Conservation (phyloP, 2,329 filamentous ascomycete genomes). For the Calonectria hawksworthii region DNA sequence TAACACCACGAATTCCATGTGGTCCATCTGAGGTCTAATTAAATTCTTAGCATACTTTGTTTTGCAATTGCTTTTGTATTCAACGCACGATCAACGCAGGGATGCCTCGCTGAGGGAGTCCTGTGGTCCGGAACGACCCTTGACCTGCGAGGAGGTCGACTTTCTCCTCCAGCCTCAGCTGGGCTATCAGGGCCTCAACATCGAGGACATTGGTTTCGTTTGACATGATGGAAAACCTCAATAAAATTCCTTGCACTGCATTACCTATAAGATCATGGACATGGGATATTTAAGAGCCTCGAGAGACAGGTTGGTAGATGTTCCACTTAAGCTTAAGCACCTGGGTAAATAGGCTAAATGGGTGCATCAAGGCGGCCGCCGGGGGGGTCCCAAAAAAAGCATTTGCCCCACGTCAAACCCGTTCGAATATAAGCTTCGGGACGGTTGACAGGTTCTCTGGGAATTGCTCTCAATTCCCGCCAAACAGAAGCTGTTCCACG, state of each 20-base stretch:
- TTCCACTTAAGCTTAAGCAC: background rate
- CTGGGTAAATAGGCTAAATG: conserved; percentile 1
- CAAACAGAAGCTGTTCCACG: background rate
- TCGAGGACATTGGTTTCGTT: background rate
- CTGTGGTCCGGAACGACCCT: conserved; percentile 21
- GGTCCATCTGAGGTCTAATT: conserved; percentile 32
- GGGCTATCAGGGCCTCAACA: conserved; percentile 11
- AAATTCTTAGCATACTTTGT: background rate
- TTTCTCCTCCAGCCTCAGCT: conserved; percentile 29
- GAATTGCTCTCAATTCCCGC: background rate
- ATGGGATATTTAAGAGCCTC: background rate
- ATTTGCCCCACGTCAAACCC: background rate
- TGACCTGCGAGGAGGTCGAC: conserved; percentile 26
- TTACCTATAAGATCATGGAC: too few relatives aligned
- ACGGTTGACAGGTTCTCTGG: background rate
- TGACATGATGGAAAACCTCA: background rate
- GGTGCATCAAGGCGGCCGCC: background rate
- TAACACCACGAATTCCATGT: conserved; percentile 32
- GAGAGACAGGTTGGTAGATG: background rate
- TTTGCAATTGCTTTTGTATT: background rate
- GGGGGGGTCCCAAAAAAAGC: background rate
- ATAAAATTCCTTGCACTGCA: background rate
- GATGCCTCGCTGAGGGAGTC: conserved; percentile 9
- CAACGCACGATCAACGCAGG: conserved; percentile 13
- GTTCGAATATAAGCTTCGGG: background rate